Percentiles rank a stretch among this genome's conserved stretches.
phyloP scores from a whole-genome alignment of 2,329 filamentous ascomycete species.

The Fusarium sarcochroum region DNA sequence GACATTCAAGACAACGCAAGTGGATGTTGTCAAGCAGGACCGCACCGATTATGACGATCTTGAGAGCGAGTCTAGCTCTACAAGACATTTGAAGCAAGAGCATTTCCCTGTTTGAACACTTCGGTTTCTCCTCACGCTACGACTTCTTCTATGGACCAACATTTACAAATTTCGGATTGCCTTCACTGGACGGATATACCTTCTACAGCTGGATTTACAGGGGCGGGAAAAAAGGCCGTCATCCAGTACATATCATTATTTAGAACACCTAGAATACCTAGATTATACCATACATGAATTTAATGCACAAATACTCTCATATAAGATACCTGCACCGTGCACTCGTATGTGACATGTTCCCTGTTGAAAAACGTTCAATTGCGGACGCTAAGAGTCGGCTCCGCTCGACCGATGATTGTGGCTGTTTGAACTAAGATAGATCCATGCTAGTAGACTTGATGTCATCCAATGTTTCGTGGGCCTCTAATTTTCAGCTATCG shows the following conservation, averaged over 20 bases:
- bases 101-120: slow-evolving; percentile 23
- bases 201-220: neutral
- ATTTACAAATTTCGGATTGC: neutral
- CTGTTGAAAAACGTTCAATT: neutral
- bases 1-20: slow-evolving; percentile 45
- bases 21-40: slow-evolving; percentile 35
- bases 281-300: slow-evolving; percentile 7
- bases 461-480: neutral
- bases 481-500: neutral
- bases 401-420: slow-evolving; percentile 30
- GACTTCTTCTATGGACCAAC: neutral
- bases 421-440: slow-evolving; percentile 10
- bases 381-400: slow-evolving; percentile 25
- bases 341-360: slow-evolving; percentile 1
- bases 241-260: neutral
- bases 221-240: neutral
- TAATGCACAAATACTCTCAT: slow-evolving; percentile 1
- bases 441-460: neutral
- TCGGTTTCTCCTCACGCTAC: neutral
- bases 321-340: neutral
- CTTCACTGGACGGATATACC: slow-evolving; percentile 13
- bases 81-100: slow-evolving; percentile 43
- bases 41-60: slow-evolving; percentile 44
- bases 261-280: slow-evolving; percentile 5
- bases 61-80: slow-evolving; percentile 48